Evolutionary conservation across 2,329 filamentous ascomycete species (phyloP).

Genomic region (Juglanconis oblonga): DNA sequence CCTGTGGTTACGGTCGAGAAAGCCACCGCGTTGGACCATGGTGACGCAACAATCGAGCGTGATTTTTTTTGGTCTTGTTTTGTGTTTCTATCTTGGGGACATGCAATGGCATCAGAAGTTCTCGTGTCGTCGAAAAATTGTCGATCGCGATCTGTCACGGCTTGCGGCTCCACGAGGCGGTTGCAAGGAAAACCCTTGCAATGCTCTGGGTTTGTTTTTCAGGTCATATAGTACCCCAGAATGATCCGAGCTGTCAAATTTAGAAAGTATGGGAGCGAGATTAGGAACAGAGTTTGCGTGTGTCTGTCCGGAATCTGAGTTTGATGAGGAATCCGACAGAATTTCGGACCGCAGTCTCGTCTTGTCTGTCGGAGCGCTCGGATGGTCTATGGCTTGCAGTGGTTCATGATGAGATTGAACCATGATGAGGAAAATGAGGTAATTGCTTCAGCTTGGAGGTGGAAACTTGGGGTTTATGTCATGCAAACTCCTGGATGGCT

Average conservation of each 20-base stretch:
- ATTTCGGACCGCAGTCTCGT: neutral
- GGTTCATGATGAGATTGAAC: neutral
- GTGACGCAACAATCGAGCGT: neutral
- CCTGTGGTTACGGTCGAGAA: neutral
- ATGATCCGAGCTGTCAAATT: neutral
- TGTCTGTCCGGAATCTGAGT: neutral
- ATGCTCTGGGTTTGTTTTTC: neutral
- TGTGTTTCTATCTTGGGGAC: constrained; percentile 16
- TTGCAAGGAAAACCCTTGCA: constrained; percentile 9
- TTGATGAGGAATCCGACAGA: neutral
- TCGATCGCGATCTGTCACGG: constrained; percentile 9
- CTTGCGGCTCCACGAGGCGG: constrained; percentile 5
- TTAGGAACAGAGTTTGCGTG: constrained; percentile 8
- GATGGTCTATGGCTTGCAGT: neutral
- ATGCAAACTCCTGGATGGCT: constrained; percentile 7
- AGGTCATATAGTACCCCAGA: neutral
- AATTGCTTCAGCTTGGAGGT: constrained; percentile 5
- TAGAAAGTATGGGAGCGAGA: neutral
- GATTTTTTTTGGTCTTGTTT: constrained; percentile 7
- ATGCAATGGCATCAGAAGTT: neutral
- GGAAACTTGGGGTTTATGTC: constrained; percentile 6
- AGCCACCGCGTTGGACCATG: neutral
- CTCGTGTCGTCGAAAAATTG: constrained; percentile 5
- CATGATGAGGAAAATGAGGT: constrained; percentile 17
- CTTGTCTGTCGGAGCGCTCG: neutral